Evolutionary conservation across 2,329 filamentous ascomycete species (phyloP).

Genomic region (Cyphellophora europaea): DNA sequence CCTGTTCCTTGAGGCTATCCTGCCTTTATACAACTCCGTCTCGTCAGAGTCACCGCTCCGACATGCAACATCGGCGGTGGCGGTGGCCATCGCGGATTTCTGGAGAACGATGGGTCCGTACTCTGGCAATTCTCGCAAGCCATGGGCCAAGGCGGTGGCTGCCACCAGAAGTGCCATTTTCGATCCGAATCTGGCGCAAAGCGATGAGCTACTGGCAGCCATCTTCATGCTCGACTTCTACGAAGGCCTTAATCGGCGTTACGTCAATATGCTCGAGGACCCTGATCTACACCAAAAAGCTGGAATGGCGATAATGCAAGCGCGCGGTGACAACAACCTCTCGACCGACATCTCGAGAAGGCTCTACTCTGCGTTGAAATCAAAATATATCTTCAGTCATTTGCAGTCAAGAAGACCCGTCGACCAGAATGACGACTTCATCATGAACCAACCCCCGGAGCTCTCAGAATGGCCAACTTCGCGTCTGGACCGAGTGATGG

Average conservation of each 20-base stretch:
- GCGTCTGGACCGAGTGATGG: constrained; percentile 11
- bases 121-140: constrained; percentile 7
- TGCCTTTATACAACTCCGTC: constrained; percentile 10
- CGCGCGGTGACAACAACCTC: constrained; percentile 8
- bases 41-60: constrained; percentile 5
- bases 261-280: constrained; percentile 8
- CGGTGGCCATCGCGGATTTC: constrained; percentile 10
- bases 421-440: constrained; percentile 4
- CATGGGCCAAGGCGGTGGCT: constrained; percentile 8
- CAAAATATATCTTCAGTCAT: constrained; percentile 10
- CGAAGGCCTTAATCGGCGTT: constrained; percentile 11
- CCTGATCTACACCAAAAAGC: constrained; percentile 12
- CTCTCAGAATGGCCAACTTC: constrained; percentile 8
- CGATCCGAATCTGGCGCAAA: constrained; percentile 6
- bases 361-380: constrained; percentile 9
- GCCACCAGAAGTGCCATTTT: constrained; percentile 4
- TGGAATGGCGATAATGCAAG: constrained; percentile 10
- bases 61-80: constrained; percentile 9
- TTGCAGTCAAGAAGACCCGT: constrained; percentile 6
- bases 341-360: constrained; percentile 8
- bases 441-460: constrained; percentile 3
- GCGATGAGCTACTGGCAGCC: constrained; percentile 10
- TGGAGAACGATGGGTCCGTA: constrained; percentile 8
- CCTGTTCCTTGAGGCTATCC: constrained; percentile 13
- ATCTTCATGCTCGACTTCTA: constrained; percentile 16